These are phyloP conservation scores for Nepenthes gracilis DNA, from an alignment of 148 eudicot species.

Conservation along the genomic window DNA sequence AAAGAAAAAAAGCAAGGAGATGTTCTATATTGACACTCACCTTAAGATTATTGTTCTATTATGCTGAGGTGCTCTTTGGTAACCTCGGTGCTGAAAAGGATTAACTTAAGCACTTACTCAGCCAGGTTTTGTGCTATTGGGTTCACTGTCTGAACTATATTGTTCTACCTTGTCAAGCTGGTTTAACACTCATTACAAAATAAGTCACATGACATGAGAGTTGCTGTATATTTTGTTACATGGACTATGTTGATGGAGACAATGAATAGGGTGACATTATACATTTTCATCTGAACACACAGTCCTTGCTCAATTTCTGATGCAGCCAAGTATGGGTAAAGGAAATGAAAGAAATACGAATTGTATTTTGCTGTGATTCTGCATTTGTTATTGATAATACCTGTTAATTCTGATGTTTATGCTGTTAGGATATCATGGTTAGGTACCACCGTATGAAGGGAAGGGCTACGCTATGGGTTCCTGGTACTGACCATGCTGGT, in stretches of 20 bases:
- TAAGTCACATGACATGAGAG: background rate
- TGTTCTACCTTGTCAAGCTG: too few species aligned
- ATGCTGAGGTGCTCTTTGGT: background rate
- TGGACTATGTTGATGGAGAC: background rate
- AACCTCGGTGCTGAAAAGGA: background rate
- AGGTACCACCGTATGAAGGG: constrained; percentile 98
- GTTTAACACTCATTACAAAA: background rate
- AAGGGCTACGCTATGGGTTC: constrained; percentile 92
- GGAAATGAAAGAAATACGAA: background rate
- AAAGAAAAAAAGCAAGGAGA: too few species aligned
- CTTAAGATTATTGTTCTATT: background rate
- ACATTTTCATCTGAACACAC: too few species aligned
- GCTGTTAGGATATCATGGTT: constrained; percentile 81
- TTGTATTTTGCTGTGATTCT: background rate
- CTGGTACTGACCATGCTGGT: constrained; percentile 99
- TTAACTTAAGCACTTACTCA: background rate
- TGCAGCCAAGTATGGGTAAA: background rate
- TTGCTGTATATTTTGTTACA: too few species aligned
- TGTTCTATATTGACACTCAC: background rate
- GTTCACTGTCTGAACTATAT: background rate
- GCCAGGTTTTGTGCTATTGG: background rate
- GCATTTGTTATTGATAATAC: constrained; percentile 1
- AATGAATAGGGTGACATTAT: too few species aligned
- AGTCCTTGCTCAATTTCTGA: too few species aligned
- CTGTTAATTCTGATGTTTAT: constrained; percentile 2